A percentile compares a stretch with the other conserved stretches of the same genome.
Evolutionary conservation across 495 filamentous ascomycete species (phyloP).

Genomic region (Penicillium bovifimosum): DNA sequence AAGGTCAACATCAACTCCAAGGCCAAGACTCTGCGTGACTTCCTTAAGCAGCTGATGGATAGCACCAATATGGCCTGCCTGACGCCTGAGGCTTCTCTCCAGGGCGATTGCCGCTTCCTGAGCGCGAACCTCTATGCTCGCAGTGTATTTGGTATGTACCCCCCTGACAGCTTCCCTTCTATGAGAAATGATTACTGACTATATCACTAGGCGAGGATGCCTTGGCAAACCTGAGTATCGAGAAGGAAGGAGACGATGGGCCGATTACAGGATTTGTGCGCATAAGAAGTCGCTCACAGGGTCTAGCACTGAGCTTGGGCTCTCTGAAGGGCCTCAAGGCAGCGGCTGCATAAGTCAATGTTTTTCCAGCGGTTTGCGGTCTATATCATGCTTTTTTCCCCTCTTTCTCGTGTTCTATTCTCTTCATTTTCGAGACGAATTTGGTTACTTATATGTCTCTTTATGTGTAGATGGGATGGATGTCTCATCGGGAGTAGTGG

Average conservation of each 20-base stretch:
- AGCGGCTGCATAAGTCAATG: conserved; percentile 39
- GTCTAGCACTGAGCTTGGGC: conserved; percentile 87
- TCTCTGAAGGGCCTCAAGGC: conserved; percentile 88
- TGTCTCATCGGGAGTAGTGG: conserved; percentile 23
- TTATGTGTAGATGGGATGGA: conserved; percentile 20
- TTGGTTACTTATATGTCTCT: conserved; percentile 29
- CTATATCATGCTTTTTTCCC: conserved; percentile 27
- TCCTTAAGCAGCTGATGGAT: conserved; percentile 92
- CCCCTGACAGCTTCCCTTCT: not conserved
- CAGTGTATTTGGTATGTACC: conserved; percentile 89
- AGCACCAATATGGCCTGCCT: conserved; percentile 98
- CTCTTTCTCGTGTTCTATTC: conserved; percentile 14
- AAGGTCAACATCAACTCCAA: conserved; percentile 99
- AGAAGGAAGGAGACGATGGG: conserved; percentile 93
- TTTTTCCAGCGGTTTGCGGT: conserved; percentile 27
- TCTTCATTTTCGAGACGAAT: conserved; percentile 27
- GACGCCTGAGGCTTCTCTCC: conserved; percentile 91
- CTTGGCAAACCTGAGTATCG: conserved; percentile 93
- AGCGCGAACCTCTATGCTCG: conserved; percentile 96
- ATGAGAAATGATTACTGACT: conserved; percentile 21
- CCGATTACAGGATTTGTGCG: conserved; percentile 98
- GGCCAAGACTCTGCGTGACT: conserved; percentile 85
- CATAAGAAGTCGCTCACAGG: conserved; percentile 96
- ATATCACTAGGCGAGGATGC: conserved; percentile 83
- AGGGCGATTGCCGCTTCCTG: conserved; percentile 97